phyloP scores from a whole-genome alignment of 2,329 filamentous ascomycete genomes.

The Nemania sp. region DNA sequence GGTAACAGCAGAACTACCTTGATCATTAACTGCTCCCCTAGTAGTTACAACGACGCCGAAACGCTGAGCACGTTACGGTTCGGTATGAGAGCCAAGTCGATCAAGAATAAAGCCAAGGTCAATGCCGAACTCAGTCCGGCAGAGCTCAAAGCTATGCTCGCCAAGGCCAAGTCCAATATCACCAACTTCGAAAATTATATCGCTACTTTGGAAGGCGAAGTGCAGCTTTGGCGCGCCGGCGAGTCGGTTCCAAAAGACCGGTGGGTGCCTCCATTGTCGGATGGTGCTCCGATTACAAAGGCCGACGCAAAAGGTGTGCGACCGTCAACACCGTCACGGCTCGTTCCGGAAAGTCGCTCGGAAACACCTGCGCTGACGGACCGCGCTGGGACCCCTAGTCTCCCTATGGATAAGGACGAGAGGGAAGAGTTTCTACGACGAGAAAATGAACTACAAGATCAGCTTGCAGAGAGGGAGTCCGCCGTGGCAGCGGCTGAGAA shows the following conservation, averaged over 20 bases:
- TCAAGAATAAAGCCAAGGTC: slow-evolving; percentile 99
- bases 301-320: slow-evolving; percentile 60
- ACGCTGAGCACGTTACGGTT: slow-evolving; percentile 93
- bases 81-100: slow-evolving; percentile 95
- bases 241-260: slow-evolving; percentile 88
- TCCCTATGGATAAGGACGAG: slow-evolving; percentile 94
- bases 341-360: slow-evolving; percentile 68
- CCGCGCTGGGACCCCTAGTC: slow-evolving; percentile 85
- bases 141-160: slow-evolving; percentile 92
- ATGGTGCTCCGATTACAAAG: slow-evolving; percentile 60
- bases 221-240: slow-evolving; percentile 87
- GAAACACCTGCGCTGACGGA: slow-evolving; percentile 78
- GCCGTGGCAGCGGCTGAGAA: slow-evolving; percentile 84
- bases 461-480: slow-evolving; percentile 92
- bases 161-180: slow-evolving; percentile 90
- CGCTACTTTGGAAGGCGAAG: slow-evolving; percentile 82
- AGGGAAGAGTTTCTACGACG: slow-evolving; percentile 93
- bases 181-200: slow-evolving; percentile 92
- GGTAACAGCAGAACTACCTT: slow-evolving; percentile 98
- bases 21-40: slow-evolving; percentile 99
- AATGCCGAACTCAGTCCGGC: slow-evolving; percentile 96
- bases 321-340: slow-evolving; percentile 65
- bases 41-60: slow-evolving; percentile 97
- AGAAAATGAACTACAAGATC: slow-evolving; percentile 97
- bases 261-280: slow-evolving; percentile 79